Base-by-base conservation (phyloP, 805 yeast genomes). In the Candida ortonii region DNA sequence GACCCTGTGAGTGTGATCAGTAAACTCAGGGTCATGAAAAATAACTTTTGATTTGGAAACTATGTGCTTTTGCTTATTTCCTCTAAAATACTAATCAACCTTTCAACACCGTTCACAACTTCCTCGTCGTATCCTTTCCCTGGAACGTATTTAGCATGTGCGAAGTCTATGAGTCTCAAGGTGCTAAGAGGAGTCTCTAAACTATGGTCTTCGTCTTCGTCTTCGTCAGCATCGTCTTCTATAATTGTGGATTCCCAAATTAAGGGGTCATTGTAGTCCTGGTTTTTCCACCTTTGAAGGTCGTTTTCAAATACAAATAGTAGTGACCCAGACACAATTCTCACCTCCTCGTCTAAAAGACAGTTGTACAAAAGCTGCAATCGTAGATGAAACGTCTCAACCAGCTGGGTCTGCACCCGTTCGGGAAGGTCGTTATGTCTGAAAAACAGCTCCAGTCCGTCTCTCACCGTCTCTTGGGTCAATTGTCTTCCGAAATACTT, bases 111-210 rank as follows among this genome's bases (percentile, higher is more conserved):
- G 10, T 60, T 62, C 3, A 87, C 55, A 2, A 80, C 62, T 51
- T 84, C 83, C 28, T 76, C 84, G 57, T 88, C 97, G 13, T 73
- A 73, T 0, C 88, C 87, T 38, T 70, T 38, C 0, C 82, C 84
- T 0, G 79, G 78, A 0, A 71, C 68, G 39, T 73, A 61, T 41
- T 64, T 72, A 0, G 96, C 75, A 55, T 93, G 97, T 1, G 97
- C 97, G 65, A 93, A 88, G 59, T 93, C 98, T 6, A 93, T 87
- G 30, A 89, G 50, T 23, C 77, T 70, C 33, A 87, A 61, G 5
- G 74, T 61, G 41, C 89, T 80, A 30, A 85, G 54, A 0, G 57
- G 36, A n/a, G 16, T 35, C 3, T 24, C 30, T 5, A 25, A 34
- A n/a, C n/a, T n/a, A n/a, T n/a, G n/a, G 2, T 43, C 52, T 7